phyloP scores from a whole-genome alignment of 805 yeast species.

The Suhomyces sp. region DNA sequence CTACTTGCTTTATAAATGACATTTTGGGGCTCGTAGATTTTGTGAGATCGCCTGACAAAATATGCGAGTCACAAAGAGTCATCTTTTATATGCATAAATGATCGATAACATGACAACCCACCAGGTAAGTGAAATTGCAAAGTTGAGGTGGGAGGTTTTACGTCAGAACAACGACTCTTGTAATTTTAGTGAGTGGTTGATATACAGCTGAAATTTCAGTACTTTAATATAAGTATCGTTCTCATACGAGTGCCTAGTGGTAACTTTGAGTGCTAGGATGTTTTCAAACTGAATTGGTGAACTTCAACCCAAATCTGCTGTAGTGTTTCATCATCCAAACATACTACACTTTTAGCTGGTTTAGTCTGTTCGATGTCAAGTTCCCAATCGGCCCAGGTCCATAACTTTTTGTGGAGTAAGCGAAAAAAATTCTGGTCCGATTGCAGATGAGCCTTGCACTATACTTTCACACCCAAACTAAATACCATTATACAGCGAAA shows the following conservation, averaged over 20 bases:
- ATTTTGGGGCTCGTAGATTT: not conserved
- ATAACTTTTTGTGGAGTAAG: not conserved
- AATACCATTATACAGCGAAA: not conserved
- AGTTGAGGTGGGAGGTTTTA: too few species aligned
- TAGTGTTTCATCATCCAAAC: not conserved
- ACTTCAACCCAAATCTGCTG: not conserved
- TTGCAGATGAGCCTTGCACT: slow-evolving; percentile 4
- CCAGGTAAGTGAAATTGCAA: not conserved
- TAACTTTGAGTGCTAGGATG: not conserved
- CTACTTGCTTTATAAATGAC: not conserved
- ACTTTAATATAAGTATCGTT: not conserved
- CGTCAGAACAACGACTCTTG: not conserved
- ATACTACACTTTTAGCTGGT: not conserved
- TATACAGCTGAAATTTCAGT: not conserved
- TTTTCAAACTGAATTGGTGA: too few species aligned
- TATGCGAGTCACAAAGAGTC: not conserved
- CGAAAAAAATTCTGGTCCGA: not conserved
- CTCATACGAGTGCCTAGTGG: not conserved
- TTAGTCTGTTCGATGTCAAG: not conserved
- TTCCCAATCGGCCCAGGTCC: not conserved
- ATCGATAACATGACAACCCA: not conserved
- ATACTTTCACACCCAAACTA: not conserved
- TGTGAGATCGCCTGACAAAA: not conserved
- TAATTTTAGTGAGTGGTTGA: too few species aligned
- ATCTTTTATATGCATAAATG: not conserved